Evolutionary conservation across 805 yeast species (phyloP).

Genomic region (Metschnikowia noctiluminum): DNA sequence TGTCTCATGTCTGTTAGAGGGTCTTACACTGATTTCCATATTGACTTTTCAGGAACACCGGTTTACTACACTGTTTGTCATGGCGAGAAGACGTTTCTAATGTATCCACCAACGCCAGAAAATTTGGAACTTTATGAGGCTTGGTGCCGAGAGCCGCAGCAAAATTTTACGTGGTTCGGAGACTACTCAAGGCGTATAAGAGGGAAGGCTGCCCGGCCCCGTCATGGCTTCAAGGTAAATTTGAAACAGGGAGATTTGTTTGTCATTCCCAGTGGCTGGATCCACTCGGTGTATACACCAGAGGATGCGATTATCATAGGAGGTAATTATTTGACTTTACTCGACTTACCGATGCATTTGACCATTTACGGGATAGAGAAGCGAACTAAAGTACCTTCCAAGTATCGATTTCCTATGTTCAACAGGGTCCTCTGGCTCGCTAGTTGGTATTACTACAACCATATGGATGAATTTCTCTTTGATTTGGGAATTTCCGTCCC

Average conservation of each 20-base stretch:
- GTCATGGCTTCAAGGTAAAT: conserved; percentile 50
- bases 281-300: conserved; percentile 85
- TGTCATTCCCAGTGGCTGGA: conserved; percentile 90
- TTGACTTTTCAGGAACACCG: conserved; percentile 90
- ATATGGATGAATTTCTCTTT: conserved; percentile 20
- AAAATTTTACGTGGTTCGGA: conserved; percentile 62
- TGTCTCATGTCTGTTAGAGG: conserved; percentile 81
- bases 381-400: conserved; percentile 66
- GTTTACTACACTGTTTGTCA: conserved; percentile 79
- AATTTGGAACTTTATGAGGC: conserved; percentile 60
- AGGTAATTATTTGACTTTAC: conserved; percentile 75
- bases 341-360: conserved; percentile 62
- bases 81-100: conserved; percentile 73
- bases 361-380: conserved; percentile 60
- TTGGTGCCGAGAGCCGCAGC: conserved; percentile 72
- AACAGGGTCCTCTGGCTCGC: conserved; percentile 67
- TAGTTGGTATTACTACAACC: conserved; percentile 40
- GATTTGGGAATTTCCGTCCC: conserved; percentile 5
- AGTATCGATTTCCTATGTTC: conserved; percentile 77
- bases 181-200: conserved; percentile 37
- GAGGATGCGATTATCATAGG: conserved; percentile 79
- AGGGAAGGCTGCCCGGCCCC: conserved; percentile 29
- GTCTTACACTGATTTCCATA: conserved; percentile 85
- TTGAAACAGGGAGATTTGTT: conserved; percentile 66
- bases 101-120: conserved; percentile 70